Percentiles rank a stretch among this genome's conserved stretches.
These are phyloP conservation scores for Debaryomyces prosopidis DNA, from an alignment of 805 yeast genomes.

Conservation along the genomic window DNA sequence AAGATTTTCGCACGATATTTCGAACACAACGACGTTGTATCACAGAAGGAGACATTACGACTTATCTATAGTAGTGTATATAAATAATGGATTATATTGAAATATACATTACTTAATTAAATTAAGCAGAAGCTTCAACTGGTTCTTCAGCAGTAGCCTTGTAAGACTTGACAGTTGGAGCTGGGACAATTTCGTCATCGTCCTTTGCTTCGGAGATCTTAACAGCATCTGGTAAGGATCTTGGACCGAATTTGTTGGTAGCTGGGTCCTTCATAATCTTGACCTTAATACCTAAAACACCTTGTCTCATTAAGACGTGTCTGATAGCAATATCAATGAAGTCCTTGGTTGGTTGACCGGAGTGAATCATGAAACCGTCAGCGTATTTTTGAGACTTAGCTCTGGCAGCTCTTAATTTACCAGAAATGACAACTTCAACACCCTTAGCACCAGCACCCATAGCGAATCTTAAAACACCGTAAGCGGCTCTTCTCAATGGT, in stretches of 20 bases:
- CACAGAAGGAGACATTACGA: no score
- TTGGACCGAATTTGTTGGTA: constrained; percentile 80
- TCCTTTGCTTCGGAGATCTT: constrained; percentile 93
- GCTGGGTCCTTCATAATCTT: constrained; percentile 99
- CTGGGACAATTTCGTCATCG: constrained; percentile 71
- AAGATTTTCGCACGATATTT: no score
- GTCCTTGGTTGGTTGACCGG: constrained; percentile 99
- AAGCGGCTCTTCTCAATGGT: constrained; percentile 99
- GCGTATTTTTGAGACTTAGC: constrained; percentile 99
- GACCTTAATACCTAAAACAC: constrained; percentile 99
- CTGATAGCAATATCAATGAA: constrained; percentile 99
- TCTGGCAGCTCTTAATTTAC: constrained; percentile 99
- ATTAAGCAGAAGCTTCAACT: constrained; percentile 33
- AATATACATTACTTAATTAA: constrained; percentile 4
- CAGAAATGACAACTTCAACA: constrained; percentile 99
- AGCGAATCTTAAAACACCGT: constrained; percentile 99
- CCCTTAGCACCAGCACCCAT: constrained; percentile 99
- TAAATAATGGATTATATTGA: neutral
- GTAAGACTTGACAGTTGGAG: constrained; percentile 84
- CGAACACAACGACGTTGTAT: no score
- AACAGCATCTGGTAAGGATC: constrained; percentile 92
- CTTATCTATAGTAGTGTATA: no score
- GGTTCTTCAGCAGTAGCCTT: constrained; percentile 42
- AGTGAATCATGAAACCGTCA: constrained; percentile 99
- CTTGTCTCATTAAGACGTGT: constrained; percentile 99